Conservation (phyloP, 306 rosid species). For the Inga laurina region DNA sequence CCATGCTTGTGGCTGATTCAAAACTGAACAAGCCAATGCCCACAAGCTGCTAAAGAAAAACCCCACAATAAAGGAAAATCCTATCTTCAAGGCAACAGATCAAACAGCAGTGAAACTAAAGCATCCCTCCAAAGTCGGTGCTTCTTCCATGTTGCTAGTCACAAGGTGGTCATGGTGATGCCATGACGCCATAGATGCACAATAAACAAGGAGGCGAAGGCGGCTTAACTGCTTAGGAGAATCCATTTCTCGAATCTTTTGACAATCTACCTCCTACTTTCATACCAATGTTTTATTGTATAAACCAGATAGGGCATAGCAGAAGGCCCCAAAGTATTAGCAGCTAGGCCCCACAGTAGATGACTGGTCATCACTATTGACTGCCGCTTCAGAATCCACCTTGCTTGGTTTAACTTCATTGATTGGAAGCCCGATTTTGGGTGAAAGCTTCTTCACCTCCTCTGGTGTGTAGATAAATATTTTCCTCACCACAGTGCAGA, state of each 20-base stretch:
- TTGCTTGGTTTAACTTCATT: slow-evolving; percentile 41
- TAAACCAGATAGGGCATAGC: background rate
- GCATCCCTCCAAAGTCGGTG: background rate
- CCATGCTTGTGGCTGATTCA: slow-evolving; percentile 28
- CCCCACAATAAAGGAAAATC: slow-evolving; percentile 31
- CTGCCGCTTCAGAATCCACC: slow-evolving; percentile 50
- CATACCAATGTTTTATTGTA: slow-evolving; percentile 15
- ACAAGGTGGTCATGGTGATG: background rate
- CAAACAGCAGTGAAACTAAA: background rate
- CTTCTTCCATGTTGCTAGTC: slow-evolving; percentile 23
- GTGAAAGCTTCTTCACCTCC: slow-evolving; percentile 72
- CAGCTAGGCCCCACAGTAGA: slow-evolving; percentile 57
- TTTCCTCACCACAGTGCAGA: slow-evolving; percentile 76
- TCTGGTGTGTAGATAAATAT: slow-evolving; percentile 73
- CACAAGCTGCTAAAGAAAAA: slow-evolving; percentile 17
- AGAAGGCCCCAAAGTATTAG: slow-evolving; percentile 29
- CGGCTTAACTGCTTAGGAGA: background rate
- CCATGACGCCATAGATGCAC: background rate
- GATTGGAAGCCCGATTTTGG: slow-evolving; percentile 57
- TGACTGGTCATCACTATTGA: slow-evolving; percentile 59
- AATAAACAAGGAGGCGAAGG: background rate
- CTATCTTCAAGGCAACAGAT: slow-evolving; percentile 22
- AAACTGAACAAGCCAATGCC: slow-evolving; percentile 32
- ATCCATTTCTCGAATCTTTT: slow-evolving; percentile 13
- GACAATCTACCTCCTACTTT: slow-evolving; percentile 14